phyloP scores from a whole-genome alignment of 192 early-diverging fungal genomes.

The Coemansia sp. region DNA sequence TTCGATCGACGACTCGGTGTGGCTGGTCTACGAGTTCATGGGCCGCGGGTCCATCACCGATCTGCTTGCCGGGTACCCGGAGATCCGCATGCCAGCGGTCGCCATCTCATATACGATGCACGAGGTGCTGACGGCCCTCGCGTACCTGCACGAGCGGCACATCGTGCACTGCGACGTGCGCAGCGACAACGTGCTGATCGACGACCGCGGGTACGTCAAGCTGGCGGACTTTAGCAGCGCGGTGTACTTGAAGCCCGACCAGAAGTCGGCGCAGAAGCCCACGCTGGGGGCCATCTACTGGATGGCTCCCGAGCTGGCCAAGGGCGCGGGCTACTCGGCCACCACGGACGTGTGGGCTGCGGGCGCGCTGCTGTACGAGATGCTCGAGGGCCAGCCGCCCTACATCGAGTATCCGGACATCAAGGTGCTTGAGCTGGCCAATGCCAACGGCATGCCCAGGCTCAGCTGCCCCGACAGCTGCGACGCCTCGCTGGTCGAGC shows the following conservation, averaged over 20 bases:
- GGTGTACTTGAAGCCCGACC: constrained; percentile 40
- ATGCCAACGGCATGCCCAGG: constrained; percentile 43
- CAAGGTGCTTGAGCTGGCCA: constrained; percentile 52
- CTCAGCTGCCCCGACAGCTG: constrained; percentile 21
- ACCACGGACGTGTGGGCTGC: constrained; percentile 53
- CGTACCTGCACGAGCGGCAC: constrained; percentile 50
- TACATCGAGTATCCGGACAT: constrained; percentile 55
- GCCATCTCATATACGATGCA: constrained; percentile 46
- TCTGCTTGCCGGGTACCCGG: constrained; percentile 51
- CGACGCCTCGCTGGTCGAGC: constrained; percentile 28
- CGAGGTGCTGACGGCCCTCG: constrained; percentile 51
- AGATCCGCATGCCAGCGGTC: constrained; percentile 40
- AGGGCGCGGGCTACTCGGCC: constrained; percentile 45
- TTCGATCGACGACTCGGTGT: constrained; percentile 53
- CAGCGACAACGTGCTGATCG: constrained; percentile 56
- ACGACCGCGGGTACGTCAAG: constrained; percentile 63
- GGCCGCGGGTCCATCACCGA: constrained; percentile 53
- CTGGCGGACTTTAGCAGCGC: constrained; percentile 58
- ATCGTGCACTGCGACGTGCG: constrained; percentile 56
- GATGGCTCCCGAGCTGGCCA: constrained; percentile 55
- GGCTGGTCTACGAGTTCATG: constrained; percentile 60
- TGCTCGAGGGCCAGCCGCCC: constrained; percentile 55
- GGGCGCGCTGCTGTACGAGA: constrained; percentile 49
- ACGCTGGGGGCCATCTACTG: constrained; percentile 54
- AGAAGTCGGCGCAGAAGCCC: constrained; percentile 35